Conservation (phyloP, 2,329 filamentous ascomycete species). For the Botrytis fragariae region DNA sequence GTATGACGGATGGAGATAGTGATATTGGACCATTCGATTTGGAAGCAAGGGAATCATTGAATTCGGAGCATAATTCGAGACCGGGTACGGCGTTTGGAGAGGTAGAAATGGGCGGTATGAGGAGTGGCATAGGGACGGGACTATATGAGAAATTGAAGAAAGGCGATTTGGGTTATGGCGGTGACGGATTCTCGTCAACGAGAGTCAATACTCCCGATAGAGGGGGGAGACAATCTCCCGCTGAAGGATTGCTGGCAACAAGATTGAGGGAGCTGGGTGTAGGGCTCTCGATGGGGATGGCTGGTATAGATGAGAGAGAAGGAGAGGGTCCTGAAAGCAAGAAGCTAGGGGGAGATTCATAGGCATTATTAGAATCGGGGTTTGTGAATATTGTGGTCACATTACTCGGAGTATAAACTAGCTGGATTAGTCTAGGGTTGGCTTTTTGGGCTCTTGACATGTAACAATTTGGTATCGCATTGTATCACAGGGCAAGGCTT, state of each 20-base stretch:
- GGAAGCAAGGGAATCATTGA: neutral
- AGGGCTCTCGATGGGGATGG: slow-evolving; percentile 52
- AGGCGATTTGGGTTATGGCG: slow-evolving; percentile 62
- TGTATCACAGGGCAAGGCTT: neutral
- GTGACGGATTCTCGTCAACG: slow-evolving; percentile 48
- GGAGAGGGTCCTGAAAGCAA: neutral
- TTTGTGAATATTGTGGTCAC: neutral
- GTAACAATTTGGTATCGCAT: neutral
- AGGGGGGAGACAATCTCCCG: slow-evolving; percentile 33
- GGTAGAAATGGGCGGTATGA: slow-evolving; percentile 23
- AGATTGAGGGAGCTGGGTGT: slow-evolving; percentile 54
- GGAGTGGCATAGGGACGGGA: slow-evolving; percentile 37
- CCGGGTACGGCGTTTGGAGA: neutral
- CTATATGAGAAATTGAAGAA: slow-evolving; percentile 68
- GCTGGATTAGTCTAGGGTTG: neutral
- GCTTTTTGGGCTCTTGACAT: neutral
- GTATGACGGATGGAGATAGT: neutral
- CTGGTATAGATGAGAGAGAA: slow-evolving; percentile 61
- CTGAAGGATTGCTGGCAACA: slow-evolving; percentile 68
- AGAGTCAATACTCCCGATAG: slow-evolving; percentile 36
- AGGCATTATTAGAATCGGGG: neutral
- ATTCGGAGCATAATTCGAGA: neutral
- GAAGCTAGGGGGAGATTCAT: neutral
- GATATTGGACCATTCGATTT: neutral
- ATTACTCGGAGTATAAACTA: neutral